Conservation (phyloP, 257 asterid species). For the Penstemon eatonii region DNA sequence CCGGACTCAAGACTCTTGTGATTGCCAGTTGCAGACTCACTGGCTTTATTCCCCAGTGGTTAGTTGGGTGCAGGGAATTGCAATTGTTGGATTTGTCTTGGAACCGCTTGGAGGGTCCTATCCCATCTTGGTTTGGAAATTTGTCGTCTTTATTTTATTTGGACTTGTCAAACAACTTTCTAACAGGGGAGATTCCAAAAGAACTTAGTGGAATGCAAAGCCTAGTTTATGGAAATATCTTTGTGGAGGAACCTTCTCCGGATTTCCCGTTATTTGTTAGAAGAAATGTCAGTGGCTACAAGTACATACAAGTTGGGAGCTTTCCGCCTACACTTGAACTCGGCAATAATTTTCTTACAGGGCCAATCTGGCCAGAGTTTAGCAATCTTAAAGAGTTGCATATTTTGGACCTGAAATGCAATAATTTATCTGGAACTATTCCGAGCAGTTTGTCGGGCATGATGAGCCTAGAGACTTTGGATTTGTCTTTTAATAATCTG, state of each 20-base stretch:
- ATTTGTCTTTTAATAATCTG: conserved; percentile 65
- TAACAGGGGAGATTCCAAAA: conserved; percentile 60
- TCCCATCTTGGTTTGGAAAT: conserved; percentile 73
- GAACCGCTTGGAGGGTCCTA: conserved; percentile 62
- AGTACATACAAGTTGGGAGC: conserved; percentile 53
- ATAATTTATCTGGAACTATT: conserved; percentile 61
- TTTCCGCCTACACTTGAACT: conserved; percentile 73
- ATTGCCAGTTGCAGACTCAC: conserved; percentile 74
- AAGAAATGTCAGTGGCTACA: conserved; percentile 43
- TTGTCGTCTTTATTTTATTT: conserved; percentile 61
- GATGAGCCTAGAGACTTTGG: conserved; percentile 63
- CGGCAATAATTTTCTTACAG: conserved; percentile 62
- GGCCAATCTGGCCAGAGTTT: conserved; percentile 72
- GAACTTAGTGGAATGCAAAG: conserved; percentile 54
- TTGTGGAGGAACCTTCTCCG: conserved; percentile 42
- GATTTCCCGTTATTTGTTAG: conserved; percentile 59
- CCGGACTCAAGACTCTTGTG: conserved; percentile 52
- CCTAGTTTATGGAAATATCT: conserved; percentile 42
- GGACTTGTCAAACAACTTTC: conserved; percentile 76
- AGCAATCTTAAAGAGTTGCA: conserved; percentile 64
- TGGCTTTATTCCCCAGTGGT: conserved; percentile 71
- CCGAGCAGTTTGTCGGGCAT: conserved; percentile 58
- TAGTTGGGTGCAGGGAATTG: conserved; percentile 46
- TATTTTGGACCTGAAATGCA: conserved; percentile 61
- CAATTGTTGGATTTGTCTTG: conserved; percentile 71